Percentiles rank a stretch among this genome's conserved stretches.
Conservation (phyloP, 2,329 filamentous ascomycete species). For the Diaporthe longicolla region DNA sequence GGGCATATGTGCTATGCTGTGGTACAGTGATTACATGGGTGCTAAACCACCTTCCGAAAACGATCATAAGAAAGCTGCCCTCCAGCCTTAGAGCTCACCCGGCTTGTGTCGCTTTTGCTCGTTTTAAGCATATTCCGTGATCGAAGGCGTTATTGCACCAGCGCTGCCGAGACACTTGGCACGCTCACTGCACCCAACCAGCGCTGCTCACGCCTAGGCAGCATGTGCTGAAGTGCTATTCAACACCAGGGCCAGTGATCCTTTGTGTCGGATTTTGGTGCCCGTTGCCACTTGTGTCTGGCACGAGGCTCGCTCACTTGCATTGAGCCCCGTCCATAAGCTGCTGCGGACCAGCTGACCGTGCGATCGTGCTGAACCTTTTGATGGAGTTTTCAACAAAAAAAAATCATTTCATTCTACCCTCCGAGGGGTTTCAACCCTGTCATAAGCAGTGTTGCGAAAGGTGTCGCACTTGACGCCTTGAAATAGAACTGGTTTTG, state of each 20-base stretch:
- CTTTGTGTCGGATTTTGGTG: background rate
- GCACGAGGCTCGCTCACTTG: background rate
- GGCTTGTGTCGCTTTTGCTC: constrained; percentile 26
- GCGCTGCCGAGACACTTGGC: constrained; percentile 28
- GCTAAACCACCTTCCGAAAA: constrained; percentile 16
- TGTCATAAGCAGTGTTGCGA: too few species aligned
- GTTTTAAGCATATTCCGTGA: constrained; percentile 19
- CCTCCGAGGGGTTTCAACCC: background rate
- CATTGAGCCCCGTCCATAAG: too few species aligned
- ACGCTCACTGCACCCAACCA: background rate
- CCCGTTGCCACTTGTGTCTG: too few species aligned
- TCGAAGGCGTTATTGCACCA: constrained; percentile 29
- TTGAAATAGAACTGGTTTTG: too few species aligned
- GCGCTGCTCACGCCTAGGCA: background rate
- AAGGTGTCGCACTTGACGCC: too few species aligned
- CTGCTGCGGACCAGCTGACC: background rate
- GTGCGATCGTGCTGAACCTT: background rate
- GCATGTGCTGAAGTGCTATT: background rate
- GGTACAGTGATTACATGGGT: background rate
- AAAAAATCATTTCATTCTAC: too few species aligned
- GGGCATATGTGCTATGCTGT: background rate
- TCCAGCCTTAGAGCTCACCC: background rate
- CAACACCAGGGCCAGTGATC: background rate
- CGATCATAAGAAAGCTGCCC: background rate
- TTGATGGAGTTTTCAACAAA: background rate